Conservation (phyloP, 2,329 filamentous ascomycete genomes). For the Exophiala oligosperma region DNA sequence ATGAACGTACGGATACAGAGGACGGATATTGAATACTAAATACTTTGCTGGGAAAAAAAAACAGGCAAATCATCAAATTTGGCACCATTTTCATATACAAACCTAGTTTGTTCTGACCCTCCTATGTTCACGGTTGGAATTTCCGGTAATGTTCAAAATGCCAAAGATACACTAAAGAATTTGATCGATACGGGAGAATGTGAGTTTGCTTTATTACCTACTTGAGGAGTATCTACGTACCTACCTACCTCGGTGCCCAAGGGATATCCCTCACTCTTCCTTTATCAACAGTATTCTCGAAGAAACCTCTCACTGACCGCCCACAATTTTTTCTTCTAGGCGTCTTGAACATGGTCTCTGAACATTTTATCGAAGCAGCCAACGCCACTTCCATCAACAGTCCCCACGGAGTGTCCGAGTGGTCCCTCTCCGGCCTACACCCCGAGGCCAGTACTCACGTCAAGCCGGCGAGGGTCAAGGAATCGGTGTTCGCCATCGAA, state of each 20-base stretch:
- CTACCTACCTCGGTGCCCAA: no score
- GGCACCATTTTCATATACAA: slow-evolving; percentile 84
- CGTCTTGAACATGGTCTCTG: slow-evolving; percentile 81
- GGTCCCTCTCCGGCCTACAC: slow-evolving; percentile 73
- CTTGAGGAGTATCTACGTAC: slow-evolving; percentile 15
- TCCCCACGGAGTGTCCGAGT: slow-evolving; percentile 72
- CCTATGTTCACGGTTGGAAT: slow-evolving; percentile 73
- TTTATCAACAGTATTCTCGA: no score
- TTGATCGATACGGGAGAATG: slow-evolving; percentile 71
- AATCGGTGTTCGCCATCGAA: slow-evolving; percentile 81
- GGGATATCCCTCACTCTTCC: no score
- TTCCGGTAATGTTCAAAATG: slow-evolving; percentile 54
- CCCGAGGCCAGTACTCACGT: slow-evolving; percentile 66
- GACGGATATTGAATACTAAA: background rate
- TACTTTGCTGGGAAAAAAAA: no score
- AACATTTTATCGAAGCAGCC: slow-evolving; percentile 81
- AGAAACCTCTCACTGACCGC: no score
- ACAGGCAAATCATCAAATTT: slow-evolving; percentile 57
- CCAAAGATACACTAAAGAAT: slow-evolving; percentile 79
- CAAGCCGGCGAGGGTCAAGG: slow-evolving; percentile 69
- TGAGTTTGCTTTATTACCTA: slow-evolving; percentile 77
- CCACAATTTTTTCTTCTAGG: slow-evolving; percentile 38
- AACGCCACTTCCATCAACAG: slow-evolving; percentile 78
- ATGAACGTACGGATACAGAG: background rate
- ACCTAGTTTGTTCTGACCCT: slow-evolving; percentile 79